These are phyloP conservation scores for Phytophthora macrochlamydospora DNA, from an alignment of 352 stramenopile species.

Conservation along the genomic window DNA sequence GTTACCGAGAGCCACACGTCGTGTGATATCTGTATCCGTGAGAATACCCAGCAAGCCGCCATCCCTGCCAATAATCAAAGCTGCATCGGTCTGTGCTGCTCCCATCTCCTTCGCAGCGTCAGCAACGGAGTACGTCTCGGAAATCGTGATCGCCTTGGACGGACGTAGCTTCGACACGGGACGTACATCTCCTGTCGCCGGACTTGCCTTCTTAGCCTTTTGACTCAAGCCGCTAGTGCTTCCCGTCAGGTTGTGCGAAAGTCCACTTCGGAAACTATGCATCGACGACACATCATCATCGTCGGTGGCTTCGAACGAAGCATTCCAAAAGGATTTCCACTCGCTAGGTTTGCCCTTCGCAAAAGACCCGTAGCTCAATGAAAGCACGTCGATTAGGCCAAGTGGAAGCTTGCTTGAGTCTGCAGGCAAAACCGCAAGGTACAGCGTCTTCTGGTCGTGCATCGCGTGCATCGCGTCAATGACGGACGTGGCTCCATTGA, in stretches of 20 bases:
- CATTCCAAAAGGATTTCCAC: conserved; percentile 92
- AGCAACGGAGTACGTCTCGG: conserved; percentile 84
- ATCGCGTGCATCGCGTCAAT: conserved; percentile 90
- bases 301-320: conserved; percentile 77
- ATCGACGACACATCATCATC: conserved; percentile 83
- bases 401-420: conserved; percentile 69
- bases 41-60: conserved; percentile 95
- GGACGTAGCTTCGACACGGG: conserved; percentile 88
- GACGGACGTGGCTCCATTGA: conserved; percentile 71
- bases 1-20: conserved; percentile 83
- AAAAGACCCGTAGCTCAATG: conserved; percentile 88
- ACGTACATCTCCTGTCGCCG: conserved; percentile 89
- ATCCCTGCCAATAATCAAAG: conserved; percentile 91
- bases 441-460: conserved; percentile 89
- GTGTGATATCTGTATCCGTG: conserved; percentile 93
- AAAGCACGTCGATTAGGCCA: conserved; percentile 87
- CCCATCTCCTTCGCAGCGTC: conserved; percentile 92
- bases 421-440: conserved; percentile 81
- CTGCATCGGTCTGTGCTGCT: conserved; percentile 90
- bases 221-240: conserved; percentile 46
- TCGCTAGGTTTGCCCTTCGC: conserved; percentile 87
- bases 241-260: conserved; percentile 58
- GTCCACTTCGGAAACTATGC: conserved; percentile 81
- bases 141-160: conserved; percentile 91
- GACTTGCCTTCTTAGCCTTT: conserved; percentile 42